These are phyloP conservation scores for Fusarium sp. DNA, from an alignment of 2,329 filamentous ascomycete species.

Conservation along the genomic window DNA sequence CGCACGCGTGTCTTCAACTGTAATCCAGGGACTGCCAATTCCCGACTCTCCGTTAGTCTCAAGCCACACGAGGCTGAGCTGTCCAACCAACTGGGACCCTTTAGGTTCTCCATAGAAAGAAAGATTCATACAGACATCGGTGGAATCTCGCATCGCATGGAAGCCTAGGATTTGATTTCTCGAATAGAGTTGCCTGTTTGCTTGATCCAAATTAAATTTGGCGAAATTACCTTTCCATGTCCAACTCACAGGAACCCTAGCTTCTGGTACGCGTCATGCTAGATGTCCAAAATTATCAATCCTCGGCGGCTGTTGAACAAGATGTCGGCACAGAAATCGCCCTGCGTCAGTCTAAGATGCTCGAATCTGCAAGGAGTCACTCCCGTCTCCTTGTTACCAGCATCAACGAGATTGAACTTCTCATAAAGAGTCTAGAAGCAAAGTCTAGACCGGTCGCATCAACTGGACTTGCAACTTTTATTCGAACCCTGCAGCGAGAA, in stretches of 20 bases:
- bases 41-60: neutral
- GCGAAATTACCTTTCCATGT: neutral
- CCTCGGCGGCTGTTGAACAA: neutral
- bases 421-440: slow-evolving; percentile 12
- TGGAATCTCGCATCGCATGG: neutral
- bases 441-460: slow-evolving; percentile 25
- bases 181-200: neutral
- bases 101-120: neutral
- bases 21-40: slow-evolving; percentile 7
- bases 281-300: neutral
- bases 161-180: slow-evolving; percentile 4
- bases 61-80: slow-evolving; percentile 22
- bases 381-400: slow-evolving; percentile 4
- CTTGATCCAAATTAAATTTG: neutral
- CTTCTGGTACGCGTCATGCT: neutral
- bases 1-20: neutral
- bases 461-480: slow-evolving; percentile 24
- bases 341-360: slow-evolving; percentile 19
- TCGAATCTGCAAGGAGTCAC: slow-evolving; percentile 26
- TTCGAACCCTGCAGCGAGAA: slow-evolving; percentile 24
- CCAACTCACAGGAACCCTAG: neutral
- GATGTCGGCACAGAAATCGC: slow-evolving; percentile 11
- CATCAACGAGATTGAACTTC: slow-evolving; percentile 13
- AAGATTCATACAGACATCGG: slow-evolving; percentile 4
- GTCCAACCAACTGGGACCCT: neutral